Base-by-base conservation (phyloP, 1,139 yeast species). In the Geotrichum cucujoidarum region DNA sequence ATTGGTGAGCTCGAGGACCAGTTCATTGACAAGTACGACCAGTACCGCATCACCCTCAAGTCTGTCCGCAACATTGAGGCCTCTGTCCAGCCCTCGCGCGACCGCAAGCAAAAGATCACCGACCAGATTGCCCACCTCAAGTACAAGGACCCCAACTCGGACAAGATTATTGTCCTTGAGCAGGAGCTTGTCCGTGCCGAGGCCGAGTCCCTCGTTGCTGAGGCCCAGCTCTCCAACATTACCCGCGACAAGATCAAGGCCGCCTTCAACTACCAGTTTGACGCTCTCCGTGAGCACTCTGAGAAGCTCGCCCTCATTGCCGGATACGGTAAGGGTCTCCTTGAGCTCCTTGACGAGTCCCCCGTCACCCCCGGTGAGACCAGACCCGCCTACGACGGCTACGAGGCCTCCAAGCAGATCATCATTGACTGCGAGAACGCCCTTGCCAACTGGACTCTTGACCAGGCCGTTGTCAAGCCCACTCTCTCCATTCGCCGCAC, bases 341-440 rank as follows among this genome's bases (percentile, higher is more conserved):
- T 92, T 67, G 97, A 90, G 76, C 81, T 92, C 67, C 79, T 92
- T 67, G 97, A 92, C 69, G 97, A 90, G 71, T 75, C 95, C 59
- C 94, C 97, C 56, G 97, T 92, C 59, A 90, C 97, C 57, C 98
- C 98, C 57, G 98, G 98, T 75, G 98, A 92, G 77, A 87, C 96
- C 55, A 88, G 97, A 76, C 94, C 96, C 40, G 95, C 96, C 55
- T 92, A 92, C 71, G 97, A 92, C 66, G 97, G 98, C 60, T 92
- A 89, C 72, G 97, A 92, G 69, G 96, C 97, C 50, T 86, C 97
- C 52, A 90, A 89, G 78, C 97, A 92, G 77, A 89, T 92, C 71
- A 89, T 92, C 64, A 85, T 89, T 66, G 97, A 92, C 70, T 95
- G 96, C 60, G 98, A 92, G 76, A 85, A 83, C 61, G 95, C 97